These are phyloP conservation scores for Fusarium sp. DNA, from an alignment of 2,329 filamentous ascomycete genomes.

Conservation along the genomic window DNA sequence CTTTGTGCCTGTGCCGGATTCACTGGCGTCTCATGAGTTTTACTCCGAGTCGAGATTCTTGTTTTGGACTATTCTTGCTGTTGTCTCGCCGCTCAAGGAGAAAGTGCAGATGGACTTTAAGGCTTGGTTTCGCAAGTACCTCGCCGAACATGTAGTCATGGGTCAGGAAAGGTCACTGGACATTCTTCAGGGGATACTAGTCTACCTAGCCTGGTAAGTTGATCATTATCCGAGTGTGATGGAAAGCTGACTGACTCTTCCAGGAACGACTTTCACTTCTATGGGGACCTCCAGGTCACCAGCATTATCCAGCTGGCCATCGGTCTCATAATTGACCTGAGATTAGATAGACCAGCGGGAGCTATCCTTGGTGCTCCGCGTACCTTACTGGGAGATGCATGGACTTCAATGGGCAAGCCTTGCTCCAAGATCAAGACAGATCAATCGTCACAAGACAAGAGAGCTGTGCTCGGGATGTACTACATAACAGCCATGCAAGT, in stretches of 20 bases:
- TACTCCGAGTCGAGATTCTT: constrained; percentile 47
- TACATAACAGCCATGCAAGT: constrained; percentile 50
- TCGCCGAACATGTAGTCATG: constrained; percentile 52
- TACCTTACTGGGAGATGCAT: constrained; percentile 48
- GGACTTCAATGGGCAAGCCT: constrained; percentile 34
- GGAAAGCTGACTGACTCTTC: neutral
- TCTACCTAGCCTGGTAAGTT: constrained; percentile 51
- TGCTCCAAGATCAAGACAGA: constrained; percentile 22
- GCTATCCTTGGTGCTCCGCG: constrained; percentile 37
- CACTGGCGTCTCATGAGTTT: constrained; percentile 44
- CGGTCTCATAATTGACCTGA: constrained; percentile 52
- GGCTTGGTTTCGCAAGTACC: constrained; percentile 50
- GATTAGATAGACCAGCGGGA: constrained; percentile 46
- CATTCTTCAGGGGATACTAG: constrained; percentile 52
- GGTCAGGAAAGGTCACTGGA: constrained; percentile 49
- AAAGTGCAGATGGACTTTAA: constrained; percentile 47
- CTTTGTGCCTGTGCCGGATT: constrained; percentile 48
- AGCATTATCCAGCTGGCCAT: constrained; percentile 53
- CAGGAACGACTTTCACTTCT: constrained; percentile 54
- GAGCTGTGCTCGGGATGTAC: constrained; percentile 54
- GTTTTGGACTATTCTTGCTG: constrained; percentile 52
- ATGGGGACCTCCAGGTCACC: constrained; percentile 50
- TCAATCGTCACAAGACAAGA: constrained; percentile 51
- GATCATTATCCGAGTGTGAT: neutral
- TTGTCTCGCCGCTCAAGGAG: constrained; percentile 46